Percentiles rank a stretch among this genome's conserved stretches.
Evolutionary conservation across 768 basidiomycete genomes (phyloP).

Genomic region (Vararia minispora): DNA sequence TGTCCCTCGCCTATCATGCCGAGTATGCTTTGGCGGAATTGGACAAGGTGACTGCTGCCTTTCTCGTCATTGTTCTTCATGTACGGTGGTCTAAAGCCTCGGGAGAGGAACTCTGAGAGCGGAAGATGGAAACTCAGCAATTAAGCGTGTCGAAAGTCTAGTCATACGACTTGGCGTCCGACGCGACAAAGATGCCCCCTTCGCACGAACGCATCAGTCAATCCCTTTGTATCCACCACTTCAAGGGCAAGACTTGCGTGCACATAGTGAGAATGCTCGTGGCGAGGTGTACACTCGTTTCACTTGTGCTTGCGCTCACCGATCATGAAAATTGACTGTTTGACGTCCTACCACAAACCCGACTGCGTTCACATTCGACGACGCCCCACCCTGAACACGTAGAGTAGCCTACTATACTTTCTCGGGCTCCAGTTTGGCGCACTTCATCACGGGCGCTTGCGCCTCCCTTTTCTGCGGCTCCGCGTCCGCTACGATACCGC

Average conservation of each 20-base stretch:
- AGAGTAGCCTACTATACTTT: no score
- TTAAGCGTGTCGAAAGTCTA: not conserved
- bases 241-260: not conserved
- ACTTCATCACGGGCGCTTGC: no score
- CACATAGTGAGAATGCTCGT: not conserved
- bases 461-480: no score
- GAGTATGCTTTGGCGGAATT: not conserved
- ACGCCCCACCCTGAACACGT: no score
- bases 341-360: no score
- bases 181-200: not conserved
- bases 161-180: not conserved
- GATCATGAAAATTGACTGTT: no score
- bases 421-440: no score
- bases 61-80: constrained; percentile 3
- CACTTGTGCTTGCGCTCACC: no score
- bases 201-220: not conserved
- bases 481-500: no score
- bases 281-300: not conserved
- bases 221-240: not conserved
- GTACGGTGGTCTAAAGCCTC: constrained; percentile 2
- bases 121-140: not conserved
- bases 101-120: not conserved
- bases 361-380: no score
- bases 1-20: not conserved
- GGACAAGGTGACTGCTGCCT: not conserved